Conservation (phyloP, 1,284 basidiomycete species). For the Pyrrhoderma noxium region DNA sequence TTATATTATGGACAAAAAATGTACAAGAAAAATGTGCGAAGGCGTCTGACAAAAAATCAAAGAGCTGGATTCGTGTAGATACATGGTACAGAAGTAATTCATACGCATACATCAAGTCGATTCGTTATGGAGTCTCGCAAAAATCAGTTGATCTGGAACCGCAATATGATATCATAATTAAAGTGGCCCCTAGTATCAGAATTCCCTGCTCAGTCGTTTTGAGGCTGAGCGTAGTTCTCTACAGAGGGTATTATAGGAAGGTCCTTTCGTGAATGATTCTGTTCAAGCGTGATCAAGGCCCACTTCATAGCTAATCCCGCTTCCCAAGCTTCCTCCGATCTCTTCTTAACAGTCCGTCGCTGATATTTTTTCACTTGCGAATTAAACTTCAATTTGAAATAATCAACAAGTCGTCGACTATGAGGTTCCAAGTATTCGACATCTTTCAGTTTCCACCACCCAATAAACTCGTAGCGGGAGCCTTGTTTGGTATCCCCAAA, state of each 20-base stretch:
- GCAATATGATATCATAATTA: too few species aligned
- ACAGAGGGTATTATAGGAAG: background rate
- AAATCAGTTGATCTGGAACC: too few species aligned
- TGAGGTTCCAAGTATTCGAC: slow-evolving; percentile 4
- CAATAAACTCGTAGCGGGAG: slow-evolving; percentile 9
- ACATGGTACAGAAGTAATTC: too few species aligned
- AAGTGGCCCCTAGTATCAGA: too few species aligned
- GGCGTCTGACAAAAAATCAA: too few species aligned
- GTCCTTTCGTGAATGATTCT: slow-evolving; percentile 10
- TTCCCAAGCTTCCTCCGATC: slow-evolving; percentile 10
- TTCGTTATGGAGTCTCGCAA: background rate
- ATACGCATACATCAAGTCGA: background rate
- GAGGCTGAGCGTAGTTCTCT: background rate
- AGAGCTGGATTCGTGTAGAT: too few species aligned
- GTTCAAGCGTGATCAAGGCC: slow-evolving; percentile 9
- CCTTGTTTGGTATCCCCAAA: background rate
- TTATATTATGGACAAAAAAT: background rate
- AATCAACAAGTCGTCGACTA: slow-evolving; percentile 6
- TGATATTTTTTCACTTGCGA: background rate
- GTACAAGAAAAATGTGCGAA: background rate
- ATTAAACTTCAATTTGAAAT: slow-evolving; percentile 11
- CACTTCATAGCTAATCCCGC: slow-evolving; percentile 6
- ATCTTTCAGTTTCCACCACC: slow-evolving; percentile 9
- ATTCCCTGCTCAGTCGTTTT: too few species aligned
- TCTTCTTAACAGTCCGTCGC: background rate